Evolutionary conservation across 2,329 filamentous ascomycete species (phyloP), one percentile per base, ranked within the genome.

Genomic region (Claviceps sp.): DNA sequence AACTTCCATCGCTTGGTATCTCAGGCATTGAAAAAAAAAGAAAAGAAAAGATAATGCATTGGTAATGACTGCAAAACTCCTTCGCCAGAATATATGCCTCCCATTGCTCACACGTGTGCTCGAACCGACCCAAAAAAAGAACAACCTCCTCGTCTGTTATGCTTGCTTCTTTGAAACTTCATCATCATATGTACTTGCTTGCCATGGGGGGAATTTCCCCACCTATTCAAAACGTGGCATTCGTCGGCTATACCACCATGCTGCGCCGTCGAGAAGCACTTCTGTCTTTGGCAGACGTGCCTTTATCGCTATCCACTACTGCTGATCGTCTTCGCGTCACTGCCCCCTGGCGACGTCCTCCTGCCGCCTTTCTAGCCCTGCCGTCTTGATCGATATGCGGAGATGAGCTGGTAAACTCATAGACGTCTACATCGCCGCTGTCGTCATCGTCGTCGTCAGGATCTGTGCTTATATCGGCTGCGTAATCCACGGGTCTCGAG

Each of bases 161-260:
- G 30, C 30, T 34, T 34, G 30, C 30, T 34, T 34, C 41, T 50
- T 40, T 51, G 48, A 48, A 48, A 48, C 41, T 48, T 54, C 46
- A 51, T 45, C 42, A 18, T 30, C 47, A 30, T 41, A 37, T 22
- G 18, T 30, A 37, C 22, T 51, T 50, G 49, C 52, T 51, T 52
- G 46, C 40, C 42, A 16, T 22, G 34, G 5, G 18, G 7, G 3
- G 9, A 34, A 4, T 34, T 34, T 34, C 9, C 30, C 30, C 30
- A 34, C 30, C 30, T 24, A 38, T 14, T 20, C 57, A 58, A 75
- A 69, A 78, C 50, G 34, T 44, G 20, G 20, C 4, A 13, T 9
- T 62, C 59, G 58, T 77, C 26, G 26, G 30, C 30, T 69, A 79
- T 64, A 80, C 63, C 76, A 81, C 79, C 75, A 79, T 81, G 61